Base-by-base conservation (phyloP, 257 asterid species). In the Plantago ovata region DNA sequence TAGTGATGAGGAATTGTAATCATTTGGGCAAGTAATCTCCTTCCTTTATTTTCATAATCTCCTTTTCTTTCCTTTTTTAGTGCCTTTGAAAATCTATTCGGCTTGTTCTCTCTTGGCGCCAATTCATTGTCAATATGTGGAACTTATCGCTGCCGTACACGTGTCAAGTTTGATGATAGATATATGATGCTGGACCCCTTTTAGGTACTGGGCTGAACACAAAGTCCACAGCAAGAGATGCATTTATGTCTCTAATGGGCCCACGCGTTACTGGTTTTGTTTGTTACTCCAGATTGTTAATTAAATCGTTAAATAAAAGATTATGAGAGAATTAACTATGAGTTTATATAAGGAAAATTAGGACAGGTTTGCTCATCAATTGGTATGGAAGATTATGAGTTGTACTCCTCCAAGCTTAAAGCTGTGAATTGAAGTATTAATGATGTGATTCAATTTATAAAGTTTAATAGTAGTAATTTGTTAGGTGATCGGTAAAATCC, bases 211-310 rank as follows among this genome's bases (percentile, higher is more conserved):
- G 32, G 45, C 81, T 79, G 75, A 69, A 77, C 72, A 22, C 38
- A 36, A 75, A 75, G 82, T 81, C 82, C 62, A 75, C 61, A 24
- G 53, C 22, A 43, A n/a, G 22, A 28, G 48, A 28, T 66, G 55
- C 44, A 57, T 58, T 66, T 61, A 57, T 14, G 10, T 13, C 16
- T 23, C 16, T 71, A 56, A 28, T 28, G 84, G 76, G 22, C 75
- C 86, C 81, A 80, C 84, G 68, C 86, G 79, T 43, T 72, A 74
- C 74, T 73, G 64, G 57, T 67, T 66, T 73, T 77, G 77, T 58
- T 62, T 38, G 53, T 62, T 40, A 55, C 60, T 72, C 41, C 41
- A 61, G 70, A 56, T 56, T 28, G 4, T 44, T 53, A n/a, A n/a
- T n/a, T n/a, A n/a, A n/a, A n/a, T n/a, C n/a, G n/a, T n/a, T n/a